A percentile compares a stretch with the other conserved stretches of the same genome.
Conservation (phyloP, 2,329 filamentous ascomycete genomes). For the Calonectria fujianensis region DNA sequence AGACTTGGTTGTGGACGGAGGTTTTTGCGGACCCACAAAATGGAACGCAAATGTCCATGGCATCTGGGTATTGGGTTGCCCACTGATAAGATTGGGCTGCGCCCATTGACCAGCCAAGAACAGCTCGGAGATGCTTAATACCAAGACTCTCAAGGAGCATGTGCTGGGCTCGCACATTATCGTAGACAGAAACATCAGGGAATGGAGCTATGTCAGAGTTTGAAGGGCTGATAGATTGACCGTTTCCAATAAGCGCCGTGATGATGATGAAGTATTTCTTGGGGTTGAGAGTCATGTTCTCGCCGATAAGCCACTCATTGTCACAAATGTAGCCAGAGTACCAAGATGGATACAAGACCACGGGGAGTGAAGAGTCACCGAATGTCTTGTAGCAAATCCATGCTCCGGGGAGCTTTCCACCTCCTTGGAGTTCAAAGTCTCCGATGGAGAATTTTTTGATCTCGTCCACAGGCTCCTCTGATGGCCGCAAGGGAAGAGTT, state of each 20-base stretch:
- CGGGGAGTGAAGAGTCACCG: constrained; percentile 76
- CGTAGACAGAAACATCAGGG: constrained; percentile 67
- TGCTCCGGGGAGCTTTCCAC: constrained; percentile 77
- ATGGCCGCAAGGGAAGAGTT: not conserved
- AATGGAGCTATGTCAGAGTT: constrained; percentile 65
- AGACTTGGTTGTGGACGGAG: constrained; percentile 71
- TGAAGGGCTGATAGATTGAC: constrained; percentile 72
- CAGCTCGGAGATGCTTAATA: constrained; percentile 65
- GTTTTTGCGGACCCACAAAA: constrained; percentile 72
- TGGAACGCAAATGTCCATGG: constrained; percentile 66
- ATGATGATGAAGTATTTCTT: constrained; percentile 70
- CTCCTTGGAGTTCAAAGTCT: constrained; percentile 80
- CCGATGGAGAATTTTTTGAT: constrained; percentile 71
- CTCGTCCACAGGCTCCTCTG: constrained; percentile 38
- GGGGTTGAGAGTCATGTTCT: constrained; percentile 79
- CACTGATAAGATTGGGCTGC: constrained; percentile 73
- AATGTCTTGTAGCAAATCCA: constrained; percentile 87
- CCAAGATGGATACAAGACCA: constrained; percentile 86
- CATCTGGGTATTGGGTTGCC: constrained; percentile 69
- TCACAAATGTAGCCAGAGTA: constrained; percentile 78
- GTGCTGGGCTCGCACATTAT: constrained; percentile 72
- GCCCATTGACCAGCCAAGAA: constrained; percentile 75
- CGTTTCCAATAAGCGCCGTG: constrained; percentile 71
- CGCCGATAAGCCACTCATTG: constrained; percentile 84
- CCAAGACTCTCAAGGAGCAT: constrained; percentile 64